Evolutionary conservation across 2,329 filamentous ascomycete species (phyloP), one percentile per base, ranked within the genome.

Genomic region (Alternaria dauci): DNA sequence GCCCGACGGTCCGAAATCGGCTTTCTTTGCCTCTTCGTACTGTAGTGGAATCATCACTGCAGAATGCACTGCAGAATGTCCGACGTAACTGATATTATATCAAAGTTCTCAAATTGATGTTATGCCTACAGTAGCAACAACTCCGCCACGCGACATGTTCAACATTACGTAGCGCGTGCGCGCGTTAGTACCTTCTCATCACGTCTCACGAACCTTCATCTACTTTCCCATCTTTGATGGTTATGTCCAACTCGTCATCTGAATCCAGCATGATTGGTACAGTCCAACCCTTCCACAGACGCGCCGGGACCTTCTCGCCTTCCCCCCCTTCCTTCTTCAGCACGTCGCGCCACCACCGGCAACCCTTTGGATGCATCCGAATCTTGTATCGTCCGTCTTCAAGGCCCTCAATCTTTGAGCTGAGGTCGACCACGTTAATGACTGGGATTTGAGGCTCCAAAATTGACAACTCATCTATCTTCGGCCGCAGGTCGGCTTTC

Each of bases 1-100:
- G 44, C 16, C 16, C 42, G 38, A 20, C 60, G 56, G 59, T 28
- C 59, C 59, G 62, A 55, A 44, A 34, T 52, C 56, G 59, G 48
- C 58, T 59, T 5, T n/a, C 25, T 38, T 16, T 32, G 14, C 20
- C 26, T 47, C 41, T 39, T 20, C 23, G 25, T 42, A 16, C 18
- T 18, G 11, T 14, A n/a, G 25, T 16, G 34, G 16, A 8, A 12
- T 3, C 46, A 38, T 34, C 9, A 3, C 46, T 5, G 32, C 6
- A 42, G 12, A 1, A n/a, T 6, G 11, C 9, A 3, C 46, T 5
- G 32, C 6, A 42, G 12, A 1, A n/a, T 6, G 11, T n/a, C n/a
- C 46, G 36, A 32, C 20, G 18, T 9, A 1, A 1, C 2, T 2
- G n/a, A 32, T 2, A 25, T 50, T 5, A 38, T 38, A 4, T 8